Base-by-base conservation (phyloP, 768 basidiomycete species). In the Mycena kentingensis region DNA sequence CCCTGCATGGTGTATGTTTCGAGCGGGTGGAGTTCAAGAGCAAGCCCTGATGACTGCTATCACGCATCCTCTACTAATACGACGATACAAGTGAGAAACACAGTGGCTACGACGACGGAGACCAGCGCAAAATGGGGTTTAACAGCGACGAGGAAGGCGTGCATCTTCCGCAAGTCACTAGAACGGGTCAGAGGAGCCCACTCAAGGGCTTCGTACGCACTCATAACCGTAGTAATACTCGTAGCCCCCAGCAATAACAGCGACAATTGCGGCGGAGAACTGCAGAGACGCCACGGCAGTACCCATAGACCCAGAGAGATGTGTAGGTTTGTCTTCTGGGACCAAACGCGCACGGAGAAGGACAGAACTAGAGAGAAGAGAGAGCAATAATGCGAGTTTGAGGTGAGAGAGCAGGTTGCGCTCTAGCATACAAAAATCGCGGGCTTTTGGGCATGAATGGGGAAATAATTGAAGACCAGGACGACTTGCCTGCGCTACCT, bases 381-480 rank as follows among this genome's bases (percentile, higher is more conserved):
- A 78, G 25, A 90, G 72, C 21, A 90, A 69, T 10, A 88, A 70
- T 5, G 81, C 84, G 24, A 90, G 76, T 60, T 82, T 87, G 49
- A 87, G 54, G 63, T 90, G 84, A 0, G 87, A 78, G 27, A 90
- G 73, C 44, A 88, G 71, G 60, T 90, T 90, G 46, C 88, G 77
- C 66, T 90, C 88, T 13, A 90, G 76, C 87, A 90, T 88, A 67
- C 81, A 85, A 55, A 81, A 88, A 64, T 90, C 88, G 62, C 87
- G 76, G n/a, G 85, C 85, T 5, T 73, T 73, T 58, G 11, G 5
- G 27, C 28, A 6, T 18, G 25, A 13, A 19, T 41, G 35, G 25
- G 26, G 41, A 8, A 12, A 24, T 10, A 24, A 6, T 42, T 7
- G 22, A 12, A 22, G 8, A 42, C 26, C 22, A 11, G 24, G 22